These are phyloP conservation scores for Zasmidium angulare DNA, from an alignment of 2,329 filamentous ascomycete genomes.

Conservation along the genomic window DNA sequence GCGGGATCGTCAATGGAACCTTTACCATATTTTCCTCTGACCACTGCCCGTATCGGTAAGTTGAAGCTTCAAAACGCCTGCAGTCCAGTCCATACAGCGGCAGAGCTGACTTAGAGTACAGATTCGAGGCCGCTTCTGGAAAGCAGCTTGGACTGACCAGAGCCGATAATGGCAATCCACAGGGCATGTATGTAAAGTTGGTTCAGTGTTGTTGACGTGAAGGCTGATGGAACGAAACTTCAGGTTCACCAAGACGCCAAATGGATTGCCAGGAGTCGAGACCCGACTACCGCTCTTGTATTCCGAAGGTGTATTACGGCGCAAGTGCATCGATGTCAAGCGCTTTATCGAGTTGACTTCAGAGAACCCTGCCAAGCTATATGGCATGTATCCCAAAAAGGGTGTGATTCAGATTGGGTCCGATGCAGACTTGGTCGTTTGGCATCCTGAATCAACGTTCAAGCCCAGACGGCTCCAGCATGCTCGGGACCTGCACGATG, in stretches of 20 bases:
- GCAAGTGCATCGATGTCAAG: not conserved
- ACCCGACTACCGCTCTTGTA: not conserved
- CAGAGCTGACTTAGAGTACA: too few species aligned
- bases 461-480: not conserved
- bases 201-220: not conserved
- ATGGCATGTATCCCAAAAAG: not conserved
- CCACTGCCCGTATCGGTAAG: too few species aligned
- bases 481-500: not conserved
- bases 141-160: not conserved
- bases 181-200: not conserved
- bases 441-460: not conserved
- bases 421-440: not conserved
- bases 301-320: not conserved
- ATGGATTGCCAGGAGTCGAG: not conserved
- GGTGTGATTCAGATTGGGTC: not conserved
- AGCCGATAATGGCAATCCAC: not conserved
- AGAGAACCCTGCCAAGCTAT: not conserved
- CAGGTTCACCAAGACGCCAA: not conserved
- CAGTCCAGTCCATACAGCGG: too few species aligned
- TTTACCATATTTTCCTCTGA: not conserved
- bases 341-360: not conserved
- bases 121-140: not conserved
- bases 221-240: not conserved
- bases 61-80: too few species aligned
- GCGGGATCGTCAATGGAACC: not conserved